Base-by-base conservation (phyloP, 345 rosid genomes). In the Camelina neglecta region DNA sequence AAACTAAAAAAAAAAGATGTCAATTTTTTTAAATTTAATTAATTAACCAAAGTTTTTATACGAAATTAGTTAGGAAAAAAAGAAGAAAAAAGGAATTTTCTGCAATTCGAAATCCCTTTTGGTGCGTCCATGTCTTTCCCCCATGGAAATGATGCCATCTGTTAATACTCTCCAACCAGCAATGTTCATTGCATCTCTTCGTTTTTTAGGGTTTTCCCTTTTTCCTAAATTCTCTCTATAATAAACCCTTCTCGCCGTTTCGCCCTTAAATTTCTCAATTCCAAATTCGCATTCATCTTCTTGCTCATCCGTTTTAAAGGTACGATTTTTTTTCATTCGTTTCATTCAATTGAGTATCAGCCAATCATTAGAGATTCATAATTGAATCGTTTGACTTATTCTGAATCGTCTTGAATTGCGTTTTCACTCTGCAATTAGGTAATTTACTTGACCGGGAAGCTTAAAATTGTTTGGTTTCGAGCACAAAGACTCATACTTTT, bases 81-180 rank as follows among this genome's bases (percentile, higher is more conserved):
- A 36, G 4, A 6, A 35, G 8, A 4, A 35, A 35, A 35, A 7
- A 35, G 0, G 53, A 41, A 60, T 51, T 57, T 48, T 59, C 79
- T 74, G 78, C 60, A 58, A 74, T 57, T 66, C 41, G 6, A 58
- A 44, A 44, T 44, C 26, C 36, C n/a, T 56, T 74, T 44, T 11
- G 7, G 65, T 56, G 45, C 77, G 71, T 73, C 36, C 64, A 42
- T 73, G 77, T 73, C 77, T 65, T 73, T 74, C 71, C 58, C 65
- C 77, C 71, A 74, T 74, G 72, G 72, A 74, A 74, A 74, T 57
- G 21, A 20, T 35, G 72, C 49, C 72, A 74, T 56, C 65, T 74
- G 65, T 65, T 67, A 75, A 47, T 23, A n/a, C 72, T 4, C 33
- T 42, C 45, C 54, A 41, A 12, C 56, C 66, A 44, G 65, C 78